Evolutionary conservation across 2,329 filamentous ascomycete genomes (phyloP).

Genomic region (Fusarium staphyleae): DNA sequence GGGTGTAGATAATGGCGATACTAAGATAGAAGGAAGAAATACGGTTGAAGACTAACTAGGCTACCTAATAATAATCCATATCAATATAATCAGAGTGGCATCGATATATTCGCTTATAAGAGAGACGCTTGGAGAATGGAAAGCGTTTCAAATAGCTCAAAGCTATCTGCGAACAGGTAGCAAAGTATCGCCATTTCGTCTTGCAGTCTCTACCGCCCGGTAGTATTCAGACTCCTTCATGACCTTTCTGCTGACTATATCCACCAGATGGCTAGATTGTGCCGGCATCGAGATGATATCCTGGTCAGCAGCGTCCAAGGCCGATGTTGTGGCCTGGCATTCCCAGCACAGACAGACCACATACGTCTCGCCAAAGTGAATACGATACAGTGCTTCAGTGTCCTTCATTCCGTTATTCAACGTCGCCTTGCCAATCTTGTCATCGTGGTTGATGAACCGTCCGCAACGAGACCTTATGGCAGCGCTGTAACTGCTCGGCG

Average conservation of each 20-base stretch:
- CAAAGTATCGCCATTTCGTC: conserved; percentile 20
- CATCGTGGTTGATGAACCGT: conserved; percentile 41
- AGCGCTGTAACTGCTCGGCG: conserved; percentile 38
- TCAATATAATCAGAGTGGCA: no score
- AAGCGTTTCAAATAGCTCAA: no score
- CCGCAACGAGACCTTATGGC: conserved; percentile 27
- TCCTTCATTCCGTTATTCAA: conserved; percentile 16
- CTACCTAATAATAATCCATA: no score
- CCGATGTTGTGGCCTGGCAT: conserved; percentile 30
- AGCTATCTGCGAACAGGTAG: no score
- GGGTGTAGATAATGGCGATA: background rate
- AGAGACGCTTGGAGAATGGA: no score
- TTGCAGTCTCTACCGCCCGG: conserved; percentile 25
- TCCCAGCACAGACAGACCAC: conserved; percentile 33
- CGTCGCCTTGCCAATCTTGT: conserved; percentile 25
- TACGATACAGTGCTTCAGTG: conserved; percentile 25
- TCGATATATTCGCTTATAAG: no score
- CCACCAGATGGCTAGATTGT: background rate
- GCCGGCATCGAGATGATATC: conserved; percentile 1
- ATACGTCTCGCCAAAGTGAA: conserved; percentile 29
- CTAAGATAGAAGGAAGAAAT: background rate
- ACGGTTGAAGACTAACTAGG: background rate
- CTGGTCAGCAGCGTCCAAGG: conserved; percentile 14
- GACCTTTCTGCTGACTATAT: conserved; percentile 4
- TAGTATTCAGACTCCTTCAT: conserved; percentile 15